Conservation (phyloP, 2,329 filamentous ascomycete genomes). For the Pyrenophora graminea region DNA sequence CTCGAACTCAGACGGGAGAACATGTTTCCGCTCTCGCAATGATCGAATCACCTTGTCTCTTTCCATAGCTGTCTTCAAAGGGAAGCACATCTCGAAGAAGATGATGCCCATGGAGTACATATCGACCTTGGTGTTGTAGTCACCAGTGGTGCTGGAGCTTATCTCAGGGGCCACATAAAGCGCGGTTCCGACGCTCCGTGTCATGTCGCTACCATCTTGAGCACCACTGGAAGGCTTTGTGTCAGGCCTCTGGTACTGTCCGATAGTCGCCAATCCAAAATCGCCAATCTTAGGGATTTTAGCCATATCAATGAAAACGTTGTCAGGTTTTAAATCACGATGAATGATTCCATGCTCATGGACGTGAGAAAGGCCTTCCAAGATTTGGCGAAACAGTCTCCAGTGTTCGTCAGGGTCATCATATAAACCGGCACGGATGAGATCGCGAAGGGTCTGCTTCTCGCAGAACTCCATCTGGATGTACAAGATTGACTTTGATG, state of each 20-base stretch:
- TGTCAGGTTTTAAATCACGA: slow-evolving; percentile 94
- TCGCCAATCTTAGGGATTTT: slow-evolving; percentile 96
- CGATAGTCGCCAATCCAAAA: slow-evolving; percentile 90
- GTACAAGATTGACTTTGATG: slow-evolving; percentile 77
- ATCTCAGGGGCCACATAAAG: slow-evolving; percentile 95
- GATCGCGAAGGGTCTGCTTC: slow-evolving; percentile 84
- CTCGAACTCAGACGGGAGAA: slow-evolving; percentile 74
- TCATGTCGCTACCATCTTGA: slow-evolving; percentile 63
- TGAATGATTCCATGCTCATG: slow-evolving; percentile 92
- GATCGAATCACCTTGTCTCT: slow-evolving; percentile 67
- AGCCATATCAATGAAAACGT: slow-evolving; percentile 90
- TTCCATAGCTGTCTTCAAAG: slow-evolving; percentile 66
- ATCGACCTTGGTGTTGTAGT: slow-evolving; percentile 93
- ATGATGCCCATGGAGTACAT: slow-evolving; percentile 98
- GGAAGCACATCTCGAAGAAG: slow-evolving; percentile 93
- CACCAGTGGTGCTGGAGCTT: slow-evolving; percentile 71
- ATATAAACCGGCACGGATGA: slow-evolving; percentile 76
- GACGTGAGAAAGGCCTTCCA: slow-evolving; percentile 88
- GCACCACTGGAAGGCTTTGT: slow-evolving; percentile 48
- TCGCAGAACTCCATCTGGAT: slow-evolving; percentile 99
- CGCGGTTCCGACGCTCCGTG: slow-evolving; percentile 72
- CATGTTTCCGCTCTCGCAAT: slow-evolving; percentile 69
- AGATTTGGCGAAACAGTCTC: slow-evolving; percentile 86
- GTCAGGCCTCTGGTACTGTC: slow-evolving; percentile 69
- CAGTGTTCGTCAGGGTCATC: slow-evolving; percentile 79